Base-by-base conservation (phyloP, 306 rosid species). In the Abrus precatorius region DNA sequence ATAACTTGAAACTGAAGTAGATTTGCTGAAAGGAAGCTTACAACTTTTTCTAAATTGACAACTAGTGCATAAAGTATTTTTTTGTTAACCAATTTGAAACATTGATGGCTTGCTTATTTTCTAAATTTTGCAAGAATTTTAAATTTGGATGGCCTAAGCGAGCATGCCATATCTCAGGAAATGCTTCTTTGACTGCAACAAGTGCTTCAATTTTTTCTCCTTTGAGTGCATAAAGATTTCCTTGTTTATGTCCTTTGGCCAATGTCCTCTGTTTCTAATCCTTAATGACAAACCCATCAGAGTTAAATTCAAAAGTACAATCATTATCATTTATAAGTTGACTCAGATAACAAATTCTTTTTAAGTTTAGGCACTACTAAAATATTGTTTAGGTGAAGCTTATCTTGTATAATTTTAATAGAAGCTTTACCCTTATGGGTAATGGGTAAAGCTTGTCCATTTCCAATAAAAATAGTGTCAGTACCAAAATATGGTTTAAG, bases 281-380 rank as follows among this genome's bases (percentile, higher is more conserved):
- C 68, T 74, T 74, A 4, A 56, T 64, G 57, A 77, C 52, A 64
- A 77, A 77, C 32, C 52, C 52, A 36, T 65, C 40, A 50, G 40
- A 36, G 29, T 34, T 44, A 38, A 77, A 64, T 49, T 54, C 60
- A 65, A 38, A 41, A 14, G 34, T 43, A 6, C 47, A 2, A 43
- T 13, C 38, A 69, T 79, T 79, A 56, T 79, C 71, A 69, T 45
- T 53, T 57, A 69, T 59, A 69, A 79, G 40, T 69, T 57, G 59
- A 32, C 62, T 79, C 28, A 29, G 36, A 68, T 57, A 67, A 53
- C 14, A 50, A 49, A 53, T 44, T 78, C 47, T 67, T 57, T 54
- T 52, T 69, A 50, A 29, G 75, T 69, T 69, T 69, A 5, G 81
- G 66, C 32, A 77, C 65, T 52, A 78, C 67, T 4, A 78, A 65